Evolutionary conservation across 495 filamentous ascomycete species (phyloP).

Genomic region (Schizothecium vesticola): DNA sequence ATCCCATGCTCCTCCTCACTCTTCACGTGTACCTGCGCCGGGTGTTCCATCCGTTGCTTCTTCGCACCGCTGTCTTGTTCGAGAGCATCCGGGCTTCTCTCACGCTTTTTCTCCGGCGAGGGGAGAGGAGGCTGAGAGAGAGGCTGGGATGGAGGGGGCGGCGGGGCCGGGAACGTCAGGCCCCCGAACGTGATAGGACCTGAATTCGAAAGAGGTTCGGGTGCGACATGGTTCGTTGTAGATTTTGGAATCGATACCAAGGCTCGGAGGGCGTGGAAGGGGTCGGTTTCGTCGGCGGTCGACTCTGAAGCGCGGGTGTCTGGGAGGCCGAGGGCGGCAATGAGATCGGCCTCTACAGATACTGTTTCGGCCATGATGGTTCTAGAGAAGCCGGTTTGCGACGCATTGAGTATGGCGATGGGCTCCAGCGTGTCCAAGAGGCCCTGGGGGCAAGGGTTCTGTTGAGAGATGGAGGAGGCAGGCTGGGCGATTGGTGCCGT

Average conservation of each 20-base stretch:
- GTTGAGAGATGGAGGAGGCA: not conserved
- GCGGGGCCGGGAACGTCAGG: conserved; percentile 1
- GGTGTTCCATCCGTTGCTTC: conserved; percentile 30
- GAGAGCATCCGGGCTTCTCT: conserved; percentile 25
- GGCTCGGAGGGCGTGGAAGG: not conserved
- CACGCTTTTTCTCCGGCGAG: conserved; percentile 26
- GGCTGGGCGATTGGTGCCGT: not conserved
- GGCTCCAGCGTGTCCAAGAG: not conserved
- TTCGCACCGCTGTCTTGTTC: conserved; percentile 27
- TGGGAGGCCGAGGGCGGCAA: conserved; percentile 14
- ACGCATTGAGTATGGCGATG: conserved; percentile 13
- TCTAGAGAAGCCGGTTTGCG: not conserved
- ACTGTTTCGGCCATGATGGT: conserved; percentile 17
- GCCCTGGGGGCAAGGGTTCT: not conserved
- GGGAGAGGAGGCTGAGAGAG: not conserved
- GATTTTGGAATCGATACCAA: not conserved
- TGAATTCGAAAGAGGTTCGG: not conserved
- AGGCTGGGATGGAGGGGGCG: not conserved
- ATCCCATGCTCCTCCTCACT: conserved; percentile 2
- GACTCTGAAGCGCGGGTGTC: not conserved
- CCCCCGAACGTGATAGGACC: not conserved
- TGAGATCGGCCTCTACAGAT: conserved; percentile 16
- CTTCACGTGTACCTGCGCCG: not conserved
- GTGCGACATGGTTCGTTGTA: not conserved
- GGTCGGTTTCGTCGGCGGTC: not conserved